A percentile compares a stretch with the other conserved stretches of the same genome.
Conservation (phyloP, 352 stramenopile genomes). For the Pythium phragmiticola region DNA sequence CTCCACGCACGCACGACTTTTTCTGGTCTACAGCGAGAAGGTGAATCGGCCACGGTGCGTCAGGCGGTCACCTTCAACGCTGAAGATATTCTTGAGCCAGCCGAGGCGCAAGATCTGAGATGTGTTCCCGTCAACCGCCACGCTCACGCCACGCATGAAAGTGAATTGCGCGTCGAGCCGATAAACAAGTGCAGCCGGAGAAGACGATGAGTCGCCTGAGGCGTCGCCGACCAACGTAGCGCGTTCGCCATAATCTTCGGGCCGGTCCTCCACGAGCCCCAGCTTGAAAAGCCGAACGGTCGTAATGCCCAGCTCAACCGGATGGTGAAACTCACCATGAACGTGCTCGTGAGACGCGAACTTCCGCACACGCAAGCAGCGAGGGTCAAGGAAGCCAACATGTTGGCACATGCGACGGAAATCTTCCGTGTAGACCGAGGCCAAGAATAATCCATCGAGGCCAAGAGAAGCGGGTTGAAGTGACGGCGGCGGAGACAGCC, state of each 20-base stretch:
- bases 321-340: background rate
- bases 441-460: background rate
- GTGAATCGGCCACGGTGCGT: slow-evolving; percentile 41
- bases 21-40: slow-evolving; percentile 9
- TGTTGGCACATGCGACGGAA: slow-evolving; percentile 42
- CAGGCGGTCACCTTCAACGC: slow-evolving; percentile 39
- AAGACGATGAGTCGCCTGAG: background rate
- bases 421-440: slow-evolving; percentile 42
- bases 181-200: slow-evolving; percentile 20
- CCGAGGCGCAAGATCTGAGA: slow-evolving; percentile 47
- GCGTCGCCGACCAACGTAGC: slow-evolving; percentile 37
- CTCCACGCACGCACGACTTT: background rate
- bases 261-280: slow-evolving; percentile 34
- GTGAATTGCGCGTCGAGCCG: slow-evolving; percentile 38
- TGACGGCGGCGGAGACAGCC: background rate
- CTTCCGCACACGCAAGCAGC: slow-evolving; percentile 17
- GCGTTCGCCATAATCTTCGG: slow-evolving; percentile 57
- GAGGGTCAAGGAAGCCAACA: slow-evolving; percentile 32
- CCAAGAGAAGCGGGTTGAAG: background rate
- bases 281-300: slow-evolving; percentile 48
- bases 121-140: slow-evolving; percentile 49
- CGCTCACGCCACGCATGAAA: slow-evolving; percentile 35
- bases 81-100: slow-evolving; percentile 46
- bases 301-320: slow-evolving; percentile 8
- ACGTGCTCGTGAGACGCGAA: background rate